A percentile compares a stretch with the other conserved stretches of the same genome.
These are phyloP conservation scores for Piromyces sp. DNA, from an alignment of 192 early-diverging fungal species.

Conservation along the genomic window DNA sequence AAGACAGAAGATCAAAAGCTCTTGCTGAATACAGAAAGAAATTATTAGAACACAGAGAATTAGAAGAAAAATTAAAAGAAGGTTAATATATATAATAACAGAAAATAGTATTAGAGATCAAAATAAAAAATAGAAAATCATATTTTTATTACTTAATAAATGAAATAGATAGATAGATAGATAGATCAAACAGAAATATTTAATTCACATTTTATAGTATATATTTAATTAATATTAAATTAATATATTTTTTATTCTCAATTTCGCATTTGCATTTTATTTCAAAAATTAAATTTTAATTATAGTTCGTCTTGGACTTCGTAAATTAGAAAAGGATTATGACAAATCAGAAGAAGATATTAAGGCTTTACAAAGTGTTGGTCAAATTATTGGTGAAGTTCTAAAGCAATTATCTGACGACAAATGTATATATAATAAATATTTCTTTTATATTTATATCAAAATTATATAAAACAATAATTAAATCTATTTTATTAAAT, in stretches of 20 bases:
- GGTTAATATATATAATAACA: constrained; percentile 20
- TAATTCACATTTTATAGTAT: no score
- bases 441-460: no score
- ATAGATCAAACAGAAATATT: no score
- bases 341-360: constrained; percentile 95
- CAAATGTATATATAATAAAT: constrained; percentile 39
- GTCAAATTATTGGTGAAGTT: constrained; percentile 96
- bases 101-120: no score
- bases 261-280: constrained; percentile 1
- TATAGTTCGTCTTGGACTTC: constrained; percentile 68
- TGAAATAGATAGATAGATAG: no score
- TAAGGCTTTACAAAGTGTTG: constrained; percentile 95
- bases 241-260: no score
- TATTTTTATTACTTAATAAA: no score
- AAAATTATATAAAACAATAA: no score
- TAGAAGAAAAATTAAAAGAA: constrained; percentile 91
- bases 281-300: no score
- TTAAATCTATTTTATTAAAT: no score
- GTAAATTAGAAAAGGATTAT: constrained; percentile 73
- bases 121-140: no score
- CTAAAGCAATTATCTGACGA: constrained; percentile 94
- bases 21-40: constrained; percentile 70
- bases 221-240: no score
- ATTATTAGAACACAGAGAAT: constrained; percentile 82
- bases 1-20: constrained; percentile 61